Evolutionary conservation across 2,329 filamentous ascomycete genomes (phyloP).

Genomic region (Fusarium nelsonii): DNA sequence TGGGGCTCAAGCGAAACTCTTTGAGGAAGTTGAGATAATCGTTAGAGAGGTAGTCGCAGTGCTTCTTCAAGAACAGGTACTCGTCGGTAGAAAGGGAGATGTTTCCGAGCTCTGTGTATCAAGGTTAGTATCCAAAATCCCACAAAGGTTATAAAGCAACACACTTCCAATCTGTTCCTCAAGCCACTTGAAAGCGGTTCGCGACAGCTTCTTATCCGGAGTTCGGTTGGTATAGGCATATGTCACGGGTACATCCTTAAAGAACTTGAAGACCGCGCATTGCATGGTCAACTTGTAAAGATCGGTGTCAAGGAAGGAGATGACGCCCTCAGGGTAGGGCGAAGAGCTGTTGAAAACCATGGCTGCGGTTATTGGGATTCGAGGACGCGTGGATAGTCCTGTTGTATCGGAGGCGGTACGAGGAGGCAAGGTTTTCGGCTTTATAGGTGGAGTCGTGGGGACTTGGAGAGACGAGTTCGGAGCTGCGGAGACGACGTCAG

Average conservation of each 20-base stretch:
- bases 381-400: not conserved
- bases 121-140: conserved; percentile 44
- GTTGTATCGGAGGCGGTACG: not conserved
- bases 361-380: conserved; percentile 7
- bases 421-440: not conserved
- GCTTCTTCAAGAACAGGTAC: conserved; percentile 78
- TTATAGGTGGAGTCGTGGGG: not conserved
- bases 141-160: conserved; percentile 44
- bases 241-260: conserved; percentile 82
- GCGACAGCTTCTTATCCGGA: conserved; percentile 89
- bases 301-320: conserved; percentile 84
- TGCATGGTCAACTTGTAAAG: conserved; percentile 99
- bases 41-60: conserved; percentile 83
- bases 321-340: conserved; percentile 79
- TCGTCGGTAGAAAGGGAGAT: conserved; percentile 85
- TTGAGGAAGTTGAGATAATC: conserved; percentile 86
- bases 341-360: conserved; percentile 77
- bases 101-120: conserved; percentile 78
- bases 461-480: conserved; percentile 18
- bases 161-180: conserved; percentile 82
- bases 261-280: conserved; percentile 94
- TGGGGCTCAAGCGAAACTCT: conserved; percentile 83
- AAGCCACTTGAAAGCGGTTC: conserved; percentile 87
- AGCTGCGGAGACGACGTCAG: conserved; percentile 33
- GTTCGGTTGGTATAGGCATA: conserved; percentile 97